Conservation (phyloP, 257 asterid genomes). For the Forsythia suspensa region DNA sequence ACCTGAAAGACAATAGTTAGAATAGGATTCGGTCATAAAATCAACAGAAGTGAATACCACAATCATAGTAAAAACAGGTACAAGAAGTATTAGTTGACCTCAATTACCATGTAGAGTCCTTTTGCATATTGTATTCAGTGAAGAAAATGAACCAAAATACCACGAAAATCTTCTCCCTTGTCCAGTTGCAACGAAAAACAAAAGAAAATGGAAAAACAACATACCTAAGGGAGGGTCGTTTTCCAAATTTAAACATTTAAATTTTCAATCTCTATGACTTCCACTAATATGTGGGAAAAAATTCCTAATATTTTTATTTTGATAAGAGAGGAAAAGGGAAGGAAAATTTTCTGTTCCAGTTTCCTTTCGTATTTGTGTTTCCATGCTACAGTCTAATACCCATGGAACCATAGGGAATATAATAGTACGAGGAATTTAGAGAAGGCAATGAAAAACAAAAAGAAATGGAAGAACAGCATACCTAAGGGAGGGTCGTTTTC, state of each 20-base stretch:
- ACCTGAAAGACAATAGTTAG: constrained; percentile 45
- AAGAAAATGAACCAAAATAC: constrained; percentile 10
- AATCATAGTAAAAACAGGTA: not conserved
- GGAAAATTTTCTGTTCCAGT: not conserved
- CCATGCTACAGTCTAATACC: not conserved
- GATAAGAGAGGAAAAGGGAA: not conserved
- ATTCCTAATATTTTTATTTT: not conserved
- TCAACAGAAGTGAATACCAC: not conserved
- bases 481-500: not conserved
- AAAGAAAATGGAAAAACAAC: not conserved
- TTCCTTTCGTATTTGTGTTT: constrained; percentile 7
- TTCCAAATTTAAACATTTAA: not conserved
- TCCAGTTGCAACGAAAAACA: not conserved
- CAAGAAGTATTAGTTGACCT: constrained; percentile 1
- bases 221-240: not conserved
- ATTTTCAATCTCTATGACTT: constrained; percentile 7
- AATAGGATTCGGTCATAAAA: constrained; percentile 6
- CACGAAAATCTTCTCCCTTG: constrained; percentile 1
- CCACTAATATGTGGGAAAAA: not conserved
- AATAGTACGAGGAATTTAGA: not conserved
- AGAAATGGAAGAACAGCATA: not conserved
- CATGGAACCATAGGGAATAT: not conserved
- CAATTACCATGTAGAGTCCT: not conserved
- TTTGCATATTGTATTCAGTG: not conserved
- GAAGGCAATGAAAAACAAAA: not conserved